A percentile compares a stretch with the other conserved stretches of the same genome.
Conservation (phyloP, 495 filamentous ascomycete species). For the Aspergillus taichungensis region DNA sequence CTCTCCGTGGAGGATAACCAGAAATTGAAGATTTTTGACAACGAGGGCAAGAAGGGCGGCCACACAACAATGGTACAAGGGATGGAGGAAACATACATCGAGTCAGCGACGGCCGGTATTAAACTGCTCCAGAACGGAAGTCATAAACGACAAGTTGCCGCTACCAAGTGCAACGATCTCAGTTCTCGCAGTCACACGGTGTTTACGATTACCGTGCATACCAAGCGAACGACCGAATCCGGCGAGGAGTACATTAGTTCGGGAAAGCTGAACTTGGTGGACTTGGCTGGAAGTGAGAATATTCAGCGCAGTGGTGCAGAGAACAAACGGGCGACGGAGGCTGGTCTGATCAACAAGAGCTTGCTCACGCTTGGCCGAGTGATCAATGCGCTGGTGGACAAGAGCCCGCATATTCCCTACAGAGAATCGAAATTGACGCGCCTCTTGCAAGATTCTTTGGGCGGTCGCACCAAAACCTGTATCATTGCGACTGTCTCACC, state of each 20-base stretch:
- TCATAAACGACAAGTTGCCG: conserved; percentile 88
- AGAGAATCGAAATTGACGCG: conserved; percentile 94
- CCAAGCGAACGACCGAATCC: conserved; percentile 70
- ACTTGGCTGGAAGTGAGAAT: conserved; percentile 94
- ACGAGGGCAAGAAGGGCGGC: conserved; percentile 69
- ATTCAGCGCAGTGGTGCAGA: conserved; percentile 94
- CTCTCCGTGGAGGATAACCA: conserved; percentile 68
- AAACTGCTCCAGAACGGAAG: conserved; percentile 83
- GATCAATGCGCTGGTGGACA: conserved; percentile 95
- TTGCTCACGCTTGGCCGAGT: conserved; percentile 89
- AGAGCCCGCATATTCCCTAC: conserved; percentile 86
- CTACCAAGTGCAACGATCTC: conserved; percentile 96
- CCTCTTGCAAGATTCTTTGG: conserved; percentile 89
- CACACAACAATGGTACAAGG: conserved; percentile 78
- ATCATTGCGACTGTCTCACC: conserved; percentile 97
- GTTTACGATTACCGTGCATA: conserved; percentile 86
- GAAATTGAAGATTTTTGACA: conserved; percentile 94
- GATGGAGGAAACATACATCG: conserved; percentile 93
- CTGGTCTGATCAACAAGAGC: conserved; percentile 96
- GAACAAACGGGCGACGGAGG: conserved; percentile 93
- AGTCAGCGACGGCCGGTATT: conserved; percentile 74
- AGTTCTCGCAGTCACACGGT: conserved; percentile 94
- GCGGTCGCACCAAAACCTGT: conserved; percentile 92
- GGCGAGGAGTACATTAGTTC: conserved; percentile 88
- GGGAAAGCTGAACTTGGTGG: conserved; percentile 92